These are phyloP conservation scores for Puccinia polysora DNA, from an alignment of 1,284 basidiomycete species.

Conservation along the genomic window DNA sequence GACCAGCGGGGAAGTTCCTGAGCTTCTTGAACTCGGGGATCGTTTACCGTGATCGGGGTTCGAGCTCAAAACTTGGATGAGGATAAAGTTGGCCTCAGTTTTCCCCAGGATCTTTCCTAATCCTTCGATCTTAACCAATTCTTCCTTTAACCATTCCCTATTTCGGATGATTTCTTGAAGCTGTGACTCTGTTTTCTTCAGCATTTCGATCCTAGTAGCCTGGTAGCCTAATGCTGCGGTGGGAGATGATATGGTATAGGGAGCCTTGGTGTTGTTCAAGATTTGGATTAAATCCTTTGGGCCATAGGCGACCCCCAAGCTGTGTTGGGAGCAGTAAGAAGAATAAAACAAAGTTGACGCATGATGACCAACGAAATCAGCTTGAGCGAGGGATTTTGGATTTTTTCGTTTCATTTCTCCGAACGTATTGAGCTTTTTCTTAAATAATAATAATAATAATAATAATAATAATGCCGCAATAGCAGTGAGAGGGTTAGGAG, in stretches of 20 bases:
- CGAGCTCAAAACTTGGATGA: slow-evolving; percentile 64
- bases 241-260: slow-evolving; percentile 91
- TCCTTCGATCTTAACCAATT: slow-evolving; percentile 58
- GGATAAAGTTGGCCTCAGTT: slow-evolving; percentile 86
- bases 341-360: slow-evolving; percentile 3
- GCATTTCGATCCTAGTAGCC: slow-evolving; percentile 66
- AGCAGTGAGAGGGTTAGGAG: neutral
- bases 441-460: too few species aligned
- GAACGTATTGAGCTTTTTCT: too few species aligned
- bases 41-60: slow-evolving; percentile 48
- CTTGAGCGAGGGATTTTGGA: too few species aligned
- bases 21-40: too few species aligned
- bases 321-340: slow-evolving; percentile 53
- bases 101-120: slow-evolving; percentile 71
- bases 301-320: slow-evolving; percentile 82
- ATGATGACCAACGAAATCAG: too few species aligned
- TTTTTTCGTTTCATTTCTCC: too few species aligned
- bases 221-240: slow-evolving; percentile 77
- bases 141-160: slow-evolving; percentile 60
- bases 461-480: slow-evolving; percentile 1
- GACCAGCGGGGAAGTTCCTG: slow-evolving; percentile 55
- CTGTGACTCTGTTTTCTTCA: slow-evolving; percentile 66
- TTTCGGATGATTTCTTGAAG: slow-evolving; percentile 62
- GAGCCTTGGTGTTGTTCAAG: slow-evolving; percentile 92
- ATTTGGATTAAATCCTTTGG: slow-evolving; percentile 85